These are phyloP conservation scores for Cyberlindnera samutprakarnensis DNA, from an alignment of 805 yeast genomes.

Conservation along the genomic window DNA sequence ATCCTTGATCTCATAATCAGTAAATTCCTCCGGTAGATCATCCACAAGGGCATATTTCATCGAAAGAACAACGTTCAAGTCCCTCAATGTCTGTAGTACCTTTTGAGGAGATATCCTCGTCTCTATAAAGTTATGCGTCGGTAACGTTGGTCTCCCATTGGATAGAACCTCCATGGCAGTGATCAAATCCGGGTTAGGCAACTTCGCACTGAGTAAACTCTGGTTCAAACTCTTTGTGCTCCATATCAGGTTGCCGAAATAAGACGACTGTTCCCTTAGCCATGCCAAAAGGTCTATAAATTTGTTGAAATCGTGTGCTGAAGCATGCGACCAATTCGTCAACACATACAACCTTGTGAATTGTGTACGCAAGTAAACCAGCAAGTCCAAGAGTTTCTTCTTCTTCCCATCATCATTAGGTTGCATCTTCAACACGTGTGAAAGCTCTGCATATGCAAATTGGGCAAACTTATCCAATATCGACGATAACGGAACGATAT, in stretches of 20 bases:
- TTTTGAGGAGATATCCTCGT: constrained; percentile 44
- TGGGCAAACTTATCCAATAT: constrained; percentile 52
- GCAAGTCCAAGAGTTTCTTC: constrained; percentile 54
- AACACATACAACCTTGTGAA: constrained; percentile 79
- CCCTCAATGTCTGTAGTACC: constrained; percentile 52
- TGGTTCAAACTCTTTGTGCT: constrained; percentile 63
- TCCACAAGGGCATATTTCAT: constrained; percentile 66
- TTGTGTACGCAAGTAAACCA: constrained; percentile 73
- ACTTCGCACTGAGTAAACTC: constrained; percentile 76
- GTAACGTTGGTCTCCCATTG: constrained; percentile 68
- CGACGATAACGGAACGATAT: constrained; percentile 57
- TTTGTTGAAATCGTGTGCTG: constrained; percentile 59
- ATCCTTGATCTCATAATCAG: constrained; percentile 57
- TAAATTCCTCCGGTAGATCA: constrained; percentile 54
- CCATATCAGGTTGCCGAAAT: constrained; percentile 54
- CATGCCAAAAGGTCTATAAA: constrained; percentile 84
- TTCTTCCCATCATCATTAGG: constrained; percentile 59
- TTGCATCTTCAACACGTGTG: constrained; percentile 52
- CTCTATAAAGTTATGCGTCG: constrained; percentile 52
- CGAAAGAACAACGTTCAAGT: constrained; percentile 66
- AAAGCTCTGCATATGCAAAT: constrained; percentile 56
- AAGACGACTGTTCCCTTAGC: constrained; percentile 73
- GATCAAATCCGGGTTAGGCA: constrained; percentile 84
- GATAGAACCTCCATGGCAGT: constrained; percentile 83
- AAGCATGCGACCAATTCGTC: constrained; percentile 76